Evolutionary conservation across 352 stramenopile genomes (phyloP).

Genomic region (Elongisporangium prolatum): DNA sequence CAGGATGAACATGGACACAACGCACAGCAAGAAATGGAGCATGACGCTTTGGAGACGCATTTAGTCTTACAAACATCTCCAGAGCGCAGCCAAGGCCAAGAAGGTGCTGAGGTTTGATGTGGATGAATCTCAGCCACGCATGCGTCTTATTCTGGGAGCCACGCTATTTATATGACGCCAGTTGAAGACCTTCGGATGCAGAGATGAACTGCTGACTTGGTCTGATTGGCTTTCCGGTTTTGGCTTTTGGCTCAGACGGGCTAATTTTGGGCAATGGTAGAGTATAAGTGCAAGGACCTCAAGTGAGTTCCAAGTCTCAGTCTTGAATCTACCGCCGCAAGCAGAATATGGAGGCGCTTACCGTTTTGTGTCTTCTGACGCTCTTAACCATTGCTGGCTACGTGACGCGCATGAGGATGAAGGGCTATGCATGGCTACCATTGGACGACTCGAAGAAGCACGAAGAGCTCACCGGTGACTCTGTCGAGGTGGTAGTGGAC

Average conservation of each 20-base stretch:
- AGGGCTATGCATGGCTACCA: background rate
- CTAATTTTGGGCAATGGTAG: background rate
- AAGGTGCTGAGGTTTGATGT: background rate
- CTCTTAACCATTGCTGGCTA: background rate
- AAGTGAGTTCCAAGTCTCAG: background rate
- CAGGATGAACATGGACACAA: background rate
- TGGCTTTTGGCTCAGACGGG: background rate
- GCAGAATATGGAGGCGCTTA: background rate
- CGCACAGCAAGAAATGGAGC: background rate
- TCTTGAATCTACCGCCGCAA: background rate
- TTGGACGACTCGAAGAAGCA: slow-evolving; percentile 15
- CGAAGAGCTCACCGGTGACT: slow-evolving; percentile 10
- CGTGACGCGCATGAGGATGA: background rate
- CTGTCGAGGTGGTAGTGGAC: slow-evolving; percentile 3
- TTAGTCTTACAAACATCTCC: background rate
- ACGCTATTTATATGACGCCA: background rate
- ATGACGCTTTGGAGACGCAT: background rate
- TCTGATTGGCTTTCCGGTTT: background rate
- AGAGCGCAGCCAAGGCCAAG: background rate
- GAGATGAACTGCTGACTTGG: background rate
- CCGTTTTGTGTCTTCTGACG: background rate
- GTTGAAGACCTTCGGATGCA: background rate
- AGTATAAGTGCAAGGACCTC: background rate
- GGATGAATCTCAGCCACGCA: background rate
- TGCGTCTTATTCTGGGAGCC: background rate